phyloP scores from a whole-genome alignment of 1,284 basidiomycete species.

The Sanghuangporus sanghuang region DNA sequence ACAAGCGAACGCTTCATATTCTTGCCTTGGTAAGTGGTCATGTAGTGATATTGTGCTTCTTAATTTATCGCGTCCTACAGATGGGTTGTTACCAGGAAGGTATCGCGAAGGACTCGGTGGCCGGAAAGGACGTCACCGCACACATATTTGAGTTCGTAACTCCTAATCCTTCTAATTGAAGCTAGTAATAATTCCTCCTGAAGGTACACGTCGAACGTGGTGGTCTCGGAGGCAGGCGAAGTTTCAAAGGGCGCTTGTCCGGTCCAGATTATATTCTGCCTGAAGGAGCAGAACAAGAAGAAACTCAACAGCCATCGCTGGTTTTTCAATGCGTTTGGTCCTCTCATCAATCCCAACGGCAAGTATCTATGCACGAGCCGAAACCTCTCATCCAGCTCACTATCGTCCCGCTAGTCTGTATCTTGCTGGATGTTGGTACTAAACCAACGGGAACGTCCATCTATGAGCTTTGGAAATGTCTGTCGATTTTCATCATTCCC shows the following conservation, averaged over 20 bases:
- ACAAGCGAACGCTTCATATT: constrained; percentile 82
- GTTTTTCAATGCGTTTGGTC: constrained; percentile 97
- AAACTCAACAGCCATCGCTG: constrained; percentile 91
- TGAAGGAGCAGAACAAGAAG: constrained; percentile 96
- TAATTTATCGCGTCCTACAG: constrained; percentile 30
- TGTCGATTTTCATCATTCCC: not conserved
- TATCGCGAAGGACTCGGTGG: constrained; percentile 89
- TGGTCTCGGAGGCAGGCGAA: constrained; percentile 83
- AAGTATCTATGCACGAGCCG: constrained; percentile 17
- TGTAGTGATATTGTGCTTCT: not conserved
- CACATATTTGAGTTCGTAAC: constrained; percentile 81
- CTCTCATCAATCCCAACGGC: constrained; percentile 81
- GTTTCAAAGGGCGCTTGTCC: constrained; percentile 80
- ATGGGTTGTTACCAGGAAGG: constrained; percentile 98
- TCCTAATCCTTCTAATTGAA: not conserved
- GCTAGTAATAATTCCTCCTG: constrained; percentile 17
- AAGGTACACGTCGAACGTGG: constrained; percentile 73
- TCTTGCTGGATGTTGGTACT: constrained; percentile 89
- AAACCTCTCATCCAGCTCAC: not conserved
- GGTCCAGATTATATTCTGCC: constrained; percentile 89
- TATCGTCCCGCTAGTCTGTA: constrained; percentile 50
- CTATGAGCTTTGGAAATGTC: constrained; percentile 93
- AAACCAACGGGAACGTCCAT: constrained; percentile 92
- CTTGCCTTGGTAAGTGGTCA: constrained; percentile 53
- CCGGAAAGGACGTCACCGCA: constrained; percentile 88